Evolutionary conservation across 768 basidiomycete species (phyloP).

Genomic region (Rhizopogon sp.): DNA sequence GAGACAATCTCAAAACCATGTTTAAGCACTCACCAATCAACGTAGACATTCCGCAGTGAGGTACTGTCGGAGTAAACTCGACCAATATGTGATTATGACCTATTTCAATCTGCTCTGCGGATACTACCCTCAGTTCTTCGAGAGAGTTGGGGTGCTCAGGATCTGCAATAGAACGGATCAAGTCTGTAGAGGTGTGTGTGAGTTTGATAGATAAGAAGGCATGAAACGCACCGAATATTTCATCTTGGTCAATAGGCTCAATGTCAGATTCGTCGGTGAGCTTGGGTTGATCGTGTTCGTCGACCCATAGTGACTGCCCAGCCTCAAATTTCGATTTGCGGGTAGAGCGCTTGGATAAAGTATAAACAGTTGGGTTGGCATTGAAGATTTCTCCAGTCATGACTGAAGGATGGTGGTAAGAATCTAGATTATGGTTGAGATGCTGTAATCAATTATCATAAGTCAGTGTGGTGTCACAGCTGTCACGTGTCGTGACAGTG

Average conservation of each 20-base stretch:
- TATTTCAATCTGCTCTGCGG: constrained; percentile 74
- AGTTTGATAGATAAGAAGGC: background rate
- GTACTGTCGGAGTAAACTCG: constrained; percentile 96
- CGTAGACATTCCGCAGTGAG: constrained; percentile 97
- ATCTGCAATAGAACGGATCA: constrained; percentile 89
- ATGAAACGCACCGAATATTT: constrained; percentile 72
- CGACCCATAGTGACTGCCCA: constrained; percentile 59
- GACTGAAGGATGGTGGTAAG: constrained; percentile 8
- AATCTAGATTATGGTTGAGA: constrained; percentile 33
- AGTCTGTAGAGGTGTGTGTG: constrained; percentile 50
- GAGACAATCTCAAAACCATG: background rate
- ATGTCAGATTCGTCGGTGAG: constrained; percentile 34
- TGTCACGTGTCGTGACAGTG: constrained; percentile 22
- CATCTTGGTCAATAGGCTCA: constrained; percentile 82
- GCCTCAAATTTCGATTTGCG: constrained; percentile 36
- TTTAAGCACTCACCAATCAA: constrained; percentile 66
- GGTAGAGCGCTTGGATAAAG: constrained; percentile 40
- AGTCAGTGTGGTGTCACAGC: constrained; percentile 11
- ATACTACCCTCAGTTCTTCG: constrained; percentile 94
- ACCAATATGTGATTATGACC: constrained; percentile 66
- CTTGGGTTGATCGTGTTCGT: constrained; percentile 38
- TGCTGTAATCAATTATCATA: constrained; percentile 5
- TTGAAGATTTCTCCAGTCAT: constrained; percentile 72
- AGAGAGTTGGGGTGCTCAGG: constrained; percentile 93
- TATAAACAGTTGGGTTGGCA: constrained; percentile 84